Percentiles rank a stretch among this genome's conserved stretches.
phyloP scores from a whole-genome alignment of 1,284 basidiomycete species.

The Volvariella volvacea region DNA sequence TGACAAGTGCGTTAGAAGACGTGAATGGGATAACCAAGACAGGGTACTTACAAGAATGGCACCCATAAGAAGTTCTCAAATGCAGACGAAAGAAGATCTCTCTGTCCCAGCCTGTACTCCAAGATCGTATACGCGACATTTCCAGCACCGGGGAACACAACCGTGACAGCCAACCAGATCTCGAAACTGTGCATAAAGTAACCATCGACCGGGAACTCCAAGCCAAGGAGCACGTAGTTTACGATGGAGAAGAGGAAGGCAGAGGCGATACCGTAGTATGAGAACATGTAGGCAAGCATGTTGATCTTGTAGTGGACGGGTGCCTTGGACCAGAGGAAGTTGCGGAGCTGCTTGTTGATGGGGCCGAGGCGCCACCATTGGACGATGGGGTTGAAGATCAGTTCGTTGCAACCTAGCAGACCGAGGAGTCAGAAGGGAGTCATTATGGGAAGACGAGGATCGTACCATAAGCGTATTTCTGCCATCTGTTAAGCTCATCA shows the following conservation, averaged over 20 bases:
- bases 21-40: slow-evolving; percentile 6
- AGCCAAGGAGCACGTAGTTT: slow-evolving; percentile 71
- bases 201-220: slow-evolving; percentile 57
- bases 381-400: slow-evolving; percentile 72
- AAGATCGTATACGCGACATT: slow-evolving; percentile 67
- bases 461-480: slow-evolving; percentile 81
- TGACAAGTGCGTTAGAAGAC: no score
- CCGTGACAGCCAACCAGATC: slow-evolving; percentile 69
- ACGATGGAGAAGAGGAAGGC: slow-evolving; percentile 56
- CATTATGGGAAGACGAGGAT: slow-evolving; percentile 14
- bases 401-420: slow-evolving; percentile 52
- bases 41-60: slow-evolving; percentile 65
- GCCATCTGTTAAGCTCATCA: slow-evolving; percentile 80
- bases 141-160: slow-evolving; percentile 71
- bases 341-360: slow-evolving; percentile 69
- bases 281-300: slow-evolving; percentile 67
- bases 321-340: slow-evolving; percentile 72
- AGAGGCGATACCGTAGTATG: slow-evolving; percentile 44
- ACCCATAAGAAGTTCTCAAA: slow-evolving; percentile 71
- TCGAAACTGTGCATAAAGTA: slow-evolving; percentile 71
- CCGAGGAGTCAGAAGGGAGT: neutral
- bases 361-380: slow-evolving; percentile 72
- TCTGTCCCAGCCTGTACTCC: slow-evolving; percentile 70
- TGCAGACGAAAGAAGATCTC: slow-evolving; percentile 44
- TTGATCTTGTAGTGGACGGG: slow-evolving; percentile 81